Evolutionary conservation across 768 basidiomycete species (phyloP), one percentile per base, ranked within the genome.

Genomic region (Amanita muscaria): DNA sequence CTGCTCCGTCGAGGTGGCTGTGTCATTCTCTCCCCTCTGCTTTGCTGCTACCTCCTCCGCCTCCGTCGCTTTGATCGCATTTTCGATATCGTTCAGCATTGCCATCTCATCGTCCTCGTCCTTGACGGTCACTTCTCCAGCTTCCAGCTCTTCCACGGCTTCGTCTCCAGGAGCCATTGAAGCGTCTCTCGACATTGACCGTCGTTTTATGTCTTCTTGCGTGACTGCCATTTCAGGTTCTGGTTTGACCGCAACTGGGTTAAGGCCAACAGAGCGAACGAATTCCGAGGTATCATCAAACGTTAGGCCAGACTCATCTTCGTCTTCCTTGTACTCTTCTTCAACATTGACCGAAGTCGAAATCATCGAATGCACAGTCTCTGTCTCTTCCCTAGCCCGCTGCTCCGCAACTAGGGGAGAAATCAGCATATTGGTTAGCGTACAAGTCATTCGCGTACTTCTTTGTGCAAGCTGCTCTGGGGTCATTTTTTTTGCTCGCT

Each of bases 221-320:
- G 56, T 51, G 35, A 61, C 56, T 4, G 49, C 51, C 6, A 51
- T 23, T 15, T 61, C 40, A 5, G 60, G 70, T 54, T 76, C 79
- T 27, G 54, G 57, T 53, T 83, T 77, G 25, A 69, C 69, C 31
- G 68, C 64, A 1, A 74, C 60, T 0, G 82, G 79, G 51, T 79
- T 77, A 50, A 78, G 79, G 2, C 80, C 78, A 37, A 89, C 87
- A 12, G 80, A 81, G 14, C 92, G 80, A 31, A 98, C 88, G 52
- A 99, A 99, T 60, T 97, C 94, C 1, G 91, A 90, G 0, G 94
- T 98, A 53, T 97, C 93, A 57, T 98, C 93, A 50, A 99, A 91
- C 0, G 85, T 87, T 24, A 97, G 68, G 16, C 84, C 85, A 15
- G 62, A 67, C 14, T 63, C 69, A 18, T 70, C 75, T 14, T 57